Conservation (phyloP, 2,329 filamentous ascomycete species). For the Scleromitrula shiraiana region DNA sequence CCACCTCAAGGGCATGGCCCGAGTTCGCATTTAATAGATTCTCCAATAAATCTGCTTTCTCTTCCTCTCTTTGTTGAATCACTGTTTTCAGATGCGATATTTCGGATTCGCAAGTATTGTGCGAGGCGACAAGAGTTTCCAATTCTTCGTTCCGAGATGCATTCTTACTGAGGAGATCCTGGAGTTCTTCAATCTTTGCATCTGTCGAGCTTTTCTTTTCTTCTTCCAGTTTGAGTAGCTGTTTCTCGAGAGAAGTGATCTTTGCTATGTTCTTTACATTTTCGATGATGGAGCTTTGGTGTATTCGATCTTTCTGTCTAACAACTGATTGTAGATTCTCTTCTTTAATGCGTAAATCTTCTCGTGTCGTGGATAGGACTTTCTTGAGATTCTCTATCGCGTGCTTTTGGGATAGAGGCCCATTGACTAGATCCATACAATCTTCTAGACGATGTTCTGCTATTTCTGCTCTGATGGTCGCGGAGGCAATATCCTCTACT, state of each 20-base stretch:
- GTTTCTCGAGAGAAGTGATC: no score
- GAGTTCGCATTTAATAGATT: no score
- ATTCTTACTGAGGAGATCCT: background rate
- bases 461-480: background rate
- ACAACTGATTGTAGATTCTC: background rate
- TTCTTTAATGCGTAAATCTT: background rate
- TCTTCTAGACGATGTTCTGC: slow-evolving; percentile 1
- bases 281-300: no score
- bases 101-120: no score
- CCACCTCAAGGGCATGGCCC: no score
- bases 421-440: slow-evolving; percentile 7
- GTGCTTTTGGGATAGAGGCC: background rate
- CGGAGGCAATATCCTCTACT: background rate
- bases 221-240: no score
- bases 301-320: background rate
- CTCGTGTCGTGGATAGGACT: background rate
- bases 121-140: no score
- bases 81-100: no score
- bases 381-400: background rate
- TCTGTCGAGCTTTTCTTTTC: background rate
- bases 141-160: no score
- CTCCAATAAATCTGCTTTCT: no score
- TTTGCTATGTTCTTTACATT: no score
- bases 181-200: background rate
- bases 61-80: no score